These are phyloP conservation scores for Termitomyces sp. DNA, from an alignment of 768 basidiomycete genomes.

Conservation along the genomic window DNA sequence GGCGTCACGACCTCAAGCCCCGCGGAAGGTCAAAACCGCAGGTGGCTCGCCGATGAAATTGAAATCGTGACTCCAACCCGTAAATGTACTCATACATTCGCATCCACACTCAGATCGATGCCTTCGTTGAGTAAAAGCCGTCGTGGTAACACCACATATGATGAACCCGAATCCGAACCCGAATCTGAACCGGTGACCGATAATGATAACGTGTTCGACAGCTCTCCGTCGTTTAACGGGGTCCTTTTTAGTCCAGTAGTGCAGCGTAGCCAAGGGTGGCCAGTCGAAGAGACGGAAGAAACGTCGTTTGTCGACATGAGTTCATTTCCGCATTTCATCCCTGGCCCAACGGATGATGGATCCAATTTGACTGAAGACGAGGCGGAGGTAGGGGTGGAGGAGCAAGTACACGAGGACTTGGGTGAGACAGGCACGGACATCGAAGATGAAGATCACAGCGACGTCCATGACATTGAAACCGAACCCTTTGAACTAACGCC, in stretches of 20 bases:
- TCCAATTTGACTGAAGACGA: not conserved
- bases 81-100: not conserved
- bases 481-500: not conserved
- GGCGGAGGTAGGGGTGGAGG: not conserved
- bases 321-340: not conserved
- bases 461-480: not conserved
- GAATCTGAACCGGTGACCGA: not conserved
- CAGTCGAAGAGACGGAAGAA: not conserved
- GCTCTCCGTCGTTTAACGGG: not conserved
- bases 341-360: not conserved
- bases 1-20: not conserved
- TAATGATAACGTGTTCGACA: not conserved
- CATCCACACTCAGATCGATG: not conserved
- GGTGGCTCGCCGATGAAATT: not conserved
- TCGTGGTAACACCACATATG: not conserved
- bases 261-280: not conserved
- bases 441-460: not conserved
- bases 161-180: not conserved
- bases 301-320: not conserved
- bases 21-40: not conserved
- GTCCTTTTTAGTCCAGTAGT: not conserved
- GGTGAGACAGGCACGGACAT: not conserved
- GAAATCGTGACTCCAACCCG: not conserved
- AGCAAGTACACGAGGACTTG: not conserved
- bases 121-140: not conserved